These are phyloP conservation scores for Aspergillus sclerotiicarbonarius DNA, from an alignment of 495 filamentous ascomycete species.

Conservation along the genomic window DNA sequence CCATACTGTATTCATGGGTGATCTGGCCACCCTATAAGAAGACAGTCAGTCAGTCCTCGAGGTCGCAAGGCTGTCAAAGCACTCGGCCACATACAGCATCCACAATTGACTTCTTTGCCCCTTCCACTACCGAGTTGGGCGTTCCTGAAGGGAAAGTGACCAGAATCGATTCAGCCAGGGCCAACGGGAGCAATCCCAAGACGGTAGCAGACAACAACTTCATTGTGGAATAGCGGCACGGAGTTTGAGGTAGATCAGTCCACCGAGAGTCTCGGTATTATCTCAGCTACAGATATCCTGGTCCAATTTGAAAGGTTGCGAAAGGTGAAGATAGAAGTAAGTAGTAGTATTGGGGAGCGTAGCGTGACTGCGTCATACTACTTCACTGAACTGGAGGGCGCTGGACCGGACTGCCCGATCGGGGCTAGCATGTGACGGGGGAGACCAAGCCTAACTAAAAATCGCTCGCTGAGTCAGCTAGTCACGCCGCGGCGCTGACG, in stretches of 20 bases:
- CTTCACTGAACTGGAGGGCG: too few species aligned
- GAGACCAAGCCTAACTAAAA: neutral
- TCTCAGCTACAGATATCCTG: too few species aligned
- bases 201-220: conserved; percentile 49
- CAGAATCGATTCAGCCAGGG: conserved; percentile 68
- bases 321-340: neutral
- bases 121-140: conserved; percentile 61
- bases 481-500: neutral
- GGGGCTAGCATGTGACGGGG: neutral
- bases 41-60: conserved; percentile 14
- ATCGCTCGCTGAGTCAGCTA: conserved; percentile 16
- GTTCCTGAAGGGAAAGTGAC: conserved; percentile 74
- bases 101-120: conserved; percentile 68
- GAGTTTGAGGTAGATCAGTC: too few species aligned
- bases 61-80: conserved; percentile 2
- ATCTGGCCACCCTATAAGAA: conserved; percentile 32
- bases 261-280: too few species aligned
- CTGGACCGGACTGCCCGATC: neutral
- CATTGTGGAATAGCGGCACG: conserved; percentile 46
- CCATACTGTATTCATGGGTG: conserved; percentile 57
- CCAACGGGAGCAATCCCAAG: conserved; percentile 54
- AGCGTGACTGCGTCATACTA: conserved; percentile 20
- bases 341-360: neutral
- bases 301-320: too few species aligned
- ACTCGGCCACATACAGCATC: conserved; percentile 54